Percentiles rank a stretch among this genome's conserved stretches.
Conservation (phyloP, 1,139 yeast species). For the Wickerhamiella infanticola region DNA sequence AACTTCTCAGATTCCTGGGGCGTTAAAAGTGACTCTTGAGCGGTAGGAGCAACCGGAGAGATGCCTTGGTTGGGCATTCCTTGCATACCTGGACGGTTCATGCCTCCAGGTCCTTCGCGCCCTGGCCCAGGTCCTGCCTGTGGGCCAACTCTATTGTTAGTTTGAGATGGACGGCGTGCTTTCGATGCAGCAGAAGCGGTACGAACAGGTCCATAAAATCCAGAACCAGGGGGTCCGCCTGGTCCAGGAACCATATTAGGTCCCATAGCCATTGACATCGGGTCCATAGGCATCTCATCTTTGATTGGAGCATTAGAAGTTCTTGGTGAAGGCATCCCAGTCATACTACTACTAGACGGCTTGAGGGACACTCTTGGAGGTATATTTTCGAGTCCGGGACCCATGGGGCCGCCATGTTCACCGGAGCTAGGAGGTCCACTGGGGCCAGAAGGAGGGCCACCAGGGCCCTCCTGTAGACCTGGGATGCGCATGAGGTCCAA, state of each 20-base stretch:
- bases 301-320: not conserved
- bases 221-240: not conserved
- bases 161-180: not conserved
- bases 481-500: not conserved
- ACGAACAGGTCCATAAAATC: not conserved
- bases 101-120: conserved; percentile 2
- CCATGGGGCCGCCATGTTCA: not conserved
- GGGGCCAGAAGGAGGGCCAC: not conserved
- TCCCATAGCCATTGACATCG: not conserved
- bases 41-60: not conserved
- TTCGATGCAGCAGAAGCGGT: not conserved
- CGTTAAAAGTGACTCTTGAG: conserved; percentile 12
- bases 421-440: not conserved
- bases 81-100: conserved; percentile 4
- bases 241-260: too few species aligned
- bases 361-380: not conserved
- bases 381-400: not conserved
- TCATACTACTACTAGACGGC: not conserved
- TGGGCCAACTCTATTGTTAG: not conserved
- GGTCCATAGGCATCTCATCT: not conserved
- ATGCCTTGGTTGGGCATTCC: not conserved
- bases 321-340: not conserved
- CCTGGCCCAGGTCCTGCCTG: not conserved
- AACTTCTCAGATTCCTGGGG: conserved; percentile 37
- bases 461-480: not conserved